These are phyloP conservation scores for Apiospora phragmitis DNA, from an alignment of 2,329 filamentous ascomycete genomes.

Conservation along the genomic window DNA sequence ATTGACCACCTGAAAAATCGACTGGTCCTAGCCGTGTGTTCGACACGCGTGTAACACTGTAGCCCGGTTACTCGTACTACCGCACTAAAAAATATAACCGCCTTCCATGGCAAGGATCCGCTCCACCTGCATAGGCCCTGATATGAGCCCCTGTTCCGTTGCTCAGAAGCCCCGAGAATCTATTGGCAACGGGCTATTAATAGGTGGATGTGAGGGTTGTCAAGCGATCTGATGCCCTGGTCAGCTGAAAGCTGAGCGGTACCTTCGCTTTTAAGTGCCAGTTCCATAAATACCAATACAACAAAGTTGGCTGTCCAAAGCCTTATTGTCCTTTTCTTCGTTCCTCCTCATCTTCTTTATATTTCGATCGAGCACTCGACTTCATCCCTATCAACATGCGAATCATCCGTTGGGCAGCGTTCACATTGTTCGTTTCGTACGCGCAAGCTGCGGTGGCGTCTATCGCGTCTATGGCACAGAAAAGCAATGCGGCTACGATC, in stretches of 20 bases:
- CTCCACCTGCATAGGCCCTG: not conserved
- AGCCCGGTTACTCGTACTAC: not conserved
- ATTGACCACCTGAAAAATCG: not conserved
- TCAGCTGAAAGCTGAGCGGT: not conserved
- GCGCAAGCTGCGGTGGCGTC: not conserved
- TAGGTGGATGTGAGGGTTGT: not conserved
- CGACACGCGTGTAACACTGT: not conserved
- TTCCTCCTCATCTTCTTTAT: not conserved
- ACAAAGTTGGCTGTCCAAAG: not conserved
- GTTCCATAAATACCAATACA: not conserved
- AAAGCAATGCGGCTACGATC: not conserved
- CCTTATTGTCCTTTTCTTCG: not conserved
- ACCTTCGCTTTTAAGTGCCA: not conserved
- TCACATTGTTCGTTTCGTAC: not conserved
- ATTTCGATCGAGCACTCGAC: not conserved
- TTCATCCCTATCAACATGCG: not conserved
- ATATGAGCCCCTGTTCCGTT: not conserved
- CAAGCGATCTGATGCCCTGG: not conserved
- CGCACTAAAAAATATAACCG: not conserved
- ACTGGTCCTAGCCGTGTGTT: not conserved
- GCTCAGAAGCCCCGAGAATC: not conserved
- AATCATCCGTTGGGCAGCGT: not conserved
- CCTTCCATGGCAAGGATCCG: too few species aligned
- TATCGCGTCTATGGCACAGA: not conserved
- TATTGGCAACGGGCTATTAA: not conserved